Evolutionary conservation across 306 rosid species (phyloP), one percentile per base, ranked within the genome.

Genomic region (Lathyrus sativus): DNA sequence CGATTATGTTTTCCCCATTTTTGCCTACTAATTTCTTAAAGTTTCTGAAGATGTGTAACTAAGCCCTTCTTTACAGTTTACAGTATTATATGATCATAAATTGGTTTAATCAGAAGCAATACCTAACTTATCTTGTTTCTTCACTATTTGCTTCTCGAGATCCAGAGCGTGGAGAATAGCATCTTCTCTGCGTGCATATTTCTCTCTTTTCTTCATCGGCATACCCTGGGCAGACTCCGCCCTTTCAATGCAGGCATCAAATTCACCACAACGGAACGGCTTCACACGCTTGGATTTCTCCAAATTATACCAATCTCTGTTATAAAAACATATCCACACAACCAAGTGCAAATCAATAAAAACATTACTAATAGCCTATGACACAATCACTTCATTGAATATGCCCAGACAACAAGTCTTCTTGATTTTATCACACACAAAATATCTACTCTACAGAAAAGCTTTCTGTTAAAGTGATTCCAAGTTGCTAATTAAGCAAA

Each of bases 241-340:
- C 86, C 87, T 90, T 73, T 83, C 93, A 81, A 92, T 92, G 70
- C 93, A 92, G 48, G 85, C 98, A 76, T 92, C 98, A 84, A 92
- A 92, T 69, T 90, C 98, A 41, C 98, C 96, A 15, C 98, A 92
- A 38, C 98, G 77, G 74, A 92, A 92, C 18, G 96, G 80, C 78
- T 92, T 92, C 53, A 92, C 98, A 0, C 96, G 98, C 91, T 92
- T 92, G 39, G 98, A 92, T 76, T 92, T 92, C 79, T 92, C 98
- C 81, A 92, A 81, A 79, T 92, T 92, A 85, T 92, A 92, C 98
- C 98, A 92, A 76, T 92, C 98, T 54, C 98, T 92, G 81, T 71
- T 6, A 3, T 18, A 29, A 44, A 37, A 65, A 68, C 11, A 81
- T 17, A 71, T 72, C 75, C 78, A 66, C 31, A 68, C 75, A 75